phyloP scores from a whole-genome alignment of 345 rosid species.

The Bretschneidera sinensis region DNA sequence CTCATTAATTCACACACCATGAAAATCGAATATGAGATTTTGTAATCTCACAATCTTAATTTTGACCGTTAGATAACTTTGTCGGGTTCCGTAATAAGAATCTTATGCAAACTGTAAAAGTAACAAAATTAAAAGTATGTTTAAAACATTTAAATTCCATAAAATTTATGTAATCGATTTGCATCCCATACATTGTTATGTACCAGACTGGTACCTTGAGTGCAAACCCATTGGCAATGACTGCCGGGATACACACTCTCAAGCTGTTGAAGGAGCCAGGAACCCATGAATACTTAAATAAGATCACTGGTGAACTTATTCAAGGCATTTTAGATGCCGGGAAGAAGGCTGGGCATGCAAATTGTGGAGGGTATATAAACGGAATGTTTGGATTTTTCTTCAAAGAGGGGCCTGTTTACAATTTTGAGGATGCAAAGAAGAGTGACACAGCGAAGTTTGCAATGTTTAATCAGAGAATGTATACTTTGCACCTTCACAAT shows the following conservation, averaged over 20 bases:
- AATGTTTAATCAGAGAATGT: constrained; percentile 69
- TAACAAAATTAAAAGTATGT: too few species aligned
- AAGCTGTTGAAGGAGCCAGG: constrained; percentile 69
- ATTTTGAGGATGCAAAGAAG: constrained; percentile 79
- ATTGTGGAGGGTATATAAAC: constrained; percentile 69
- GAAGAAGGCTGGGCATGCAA: constrained; percentile 78
- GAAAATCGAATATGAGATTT: too few species aligned
- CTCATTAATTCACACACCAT: too few species aligned
- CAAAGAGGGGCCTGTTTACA: constrained; percentile 76
- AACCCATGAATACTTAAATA: constrained; percentile 68
- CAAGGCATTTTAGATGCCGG: constrained; percentile 74
- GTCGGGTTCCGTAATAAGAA: too few species aligned
- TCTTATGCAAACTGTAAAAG: too few species aligned
- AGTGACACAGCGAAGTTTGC: constrained; percentile 78
- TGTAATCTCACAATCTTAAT: too few species aligned
- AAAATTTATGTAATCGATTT: too few species aligned
- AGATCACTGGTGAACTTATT: constrained; percentile 61
- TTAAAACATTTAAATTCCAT: too few species aligned
- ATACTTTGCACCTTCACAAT: constrained; percentile 96
- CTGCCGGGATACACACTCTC: constrained; percentile 81
- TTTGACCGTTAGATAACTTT: too few species aligned
- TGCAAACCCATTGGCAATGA: constrained; percentile 95
- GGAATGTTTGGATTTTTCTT: constrained; percentile 99
- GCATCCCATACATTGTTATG: too few species aligned
- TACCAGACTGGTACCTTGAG: constrained; percentile 97